Conservation (phyloP, 2,329 filamentous ascomycete genomes). For the Cladosporium sp. region DNA sequence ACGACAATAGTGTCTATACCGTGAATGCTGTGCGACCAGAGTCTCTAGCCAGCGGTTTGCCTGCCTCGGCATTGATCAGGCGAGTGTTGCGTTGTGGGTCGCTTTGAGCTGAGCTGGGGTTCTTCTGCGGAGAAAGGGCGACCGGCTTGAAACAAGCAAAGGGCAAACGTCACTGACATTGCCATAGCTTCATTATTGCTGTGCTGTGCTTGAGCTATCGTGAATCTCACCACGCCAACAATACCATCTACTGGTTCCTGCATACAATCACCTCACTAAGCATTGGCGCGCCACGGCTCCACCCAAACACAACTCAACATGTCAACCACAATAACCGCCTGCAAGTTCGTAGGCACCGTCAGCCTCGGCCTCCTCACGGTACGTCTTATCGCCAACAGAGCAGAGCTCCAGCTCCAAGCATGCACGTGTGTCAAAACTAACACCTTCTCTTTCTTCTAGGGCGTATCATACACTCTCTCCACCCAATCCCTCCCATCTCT, state of each 20-base stretch:
- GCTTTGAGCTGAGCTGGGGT: background rate
- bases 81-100: background rate
- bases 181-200: constrained; percentile 6
- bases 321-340: constrained; percentile 63
- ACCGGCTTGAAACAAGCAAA: constrained; percentile 4
- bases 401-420: background rate
- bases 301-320: constrained; percentile 27
- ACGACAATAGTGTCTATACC: background rate
- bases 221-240: background rate
- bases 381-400: constrained; percentile 40
- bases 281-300: constrained; percentile 13
- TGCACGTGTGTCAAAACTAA: background rate
- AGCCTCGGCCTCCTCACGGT: constrained; percentile 87
- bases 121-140: constrained; percentile 1
- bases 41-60: background rate
- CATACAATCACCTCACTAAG: background rate
- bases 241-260: background rate
- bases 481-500: constrained; percentile 77
- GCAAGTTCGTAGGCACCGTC: constrained; percentile 92
- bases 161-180: constrained; percentile 7
- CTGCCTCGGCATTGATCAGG: background rate
- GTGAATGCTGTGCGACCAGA: background rate
- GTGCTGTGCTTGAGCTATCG: background rate
- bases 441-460: constrained; percentile 54
- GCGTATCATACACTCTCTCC: constrained; percentile 82